These are phyloP conservation scores for Xylariaceae sp. DNA, from an alignment of 2,329 filamentous ascomycete species.

Conservation along the genomic window DNA sequence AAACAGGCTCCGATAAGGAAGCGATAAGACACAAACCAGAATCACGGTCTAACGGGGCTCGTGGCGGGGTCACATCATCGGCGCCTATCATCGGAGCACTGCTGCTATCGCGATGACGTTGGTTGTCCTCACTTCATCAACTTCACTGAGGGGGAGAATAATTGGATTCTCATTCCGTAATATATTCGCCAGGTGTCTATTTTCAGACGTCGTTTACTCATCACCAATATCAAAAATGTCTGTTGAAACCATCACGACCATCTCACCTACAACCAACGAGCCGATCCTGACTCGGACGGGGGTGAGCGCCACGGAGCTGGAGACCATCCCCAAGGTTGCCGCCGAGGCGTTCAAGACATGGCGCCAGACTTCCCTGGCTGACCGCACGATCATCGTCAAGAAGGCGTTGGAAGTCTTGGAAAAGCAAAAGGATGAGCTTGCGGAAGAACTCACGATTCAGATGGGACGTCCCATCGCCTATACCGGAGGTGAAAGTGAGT, in stretches of 20 bases:
- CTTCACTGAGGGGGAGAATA: not conserved
- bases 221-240: conserved; percentile 45
- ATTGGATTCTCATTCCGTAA: not conserved
- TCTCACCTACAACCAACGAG: conserved; percentile 86
- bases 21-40: conserved; percentile 1
- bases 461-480: conserved; percentile 94
- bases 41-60: conserved; percentile 8
- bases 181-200: not conserved
- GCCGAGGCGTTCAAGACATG: conserved; percentile 72
- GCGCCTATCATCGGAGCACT: too few species aligned
- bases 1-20: conserved; percentile 6
- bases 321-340: conserved; percentile 65
- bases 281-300: conserved; percentile 75
- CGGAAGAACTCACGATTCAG: conserved; percentile 80
- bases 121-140: not conserved
- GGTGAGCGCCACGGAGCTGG: conserved; percentile 63
- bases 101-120: not conserved
- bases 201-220: not conserved
- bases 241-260: conserved; percentile 64
- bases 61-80: conserved; percentile 12
- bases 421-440: conserved; percentile 72
- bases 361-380: conserved; percentile 65
- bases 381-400: conserved; percentile 74
- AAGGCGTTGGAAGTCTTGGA: conserved; percentile 69
- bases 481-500: conserved; percentile 61